Conservation (phyloP, 1,139 yeast genomes). For the Geotrichum aggregatum region DNA sequence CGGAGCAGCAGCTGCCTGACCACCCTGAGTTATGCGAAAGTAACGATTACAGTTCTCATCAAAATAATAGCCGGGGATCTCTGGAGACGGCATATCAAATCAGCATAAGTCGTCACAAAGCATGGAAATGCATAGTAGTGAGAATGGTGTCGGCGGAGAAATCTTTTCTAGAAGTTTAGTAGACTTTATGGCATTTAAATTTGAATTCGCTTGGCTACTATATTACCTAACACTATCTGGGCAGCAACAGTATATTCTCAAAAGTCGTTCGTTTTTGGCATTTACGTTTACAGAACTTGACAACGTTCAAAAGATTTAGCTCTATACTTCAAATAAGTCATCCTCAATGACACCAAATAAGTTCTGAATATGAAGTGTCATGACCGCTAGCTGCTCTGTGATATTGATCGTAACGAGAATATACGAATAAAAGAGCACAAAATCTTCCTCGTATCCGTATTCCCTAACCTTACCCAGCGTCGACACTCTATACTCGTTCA, state of each 20-base stretch:
- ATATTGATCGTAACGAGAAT: slow-evolving; percentile 66
- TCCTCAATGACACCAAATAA: slow-evolving; percentile 62
- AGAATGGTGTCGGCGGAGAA: too few relatives aligned
- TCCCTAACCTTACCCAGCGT: slow-evolving; percentile 5
- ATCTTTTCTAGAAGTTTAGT: too few relatives aligned
- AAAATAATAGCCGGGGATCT: background rate
- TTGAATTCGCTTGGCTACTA: too few relatives aligned
- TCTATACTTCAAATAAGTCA: slow-evolving; percentile 44
- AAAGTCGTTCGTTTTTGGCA: too few relatives aligned
- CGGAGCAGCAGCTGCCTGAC: background rate
- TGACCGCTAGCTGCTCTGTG: slow-evolving; percentile 58
- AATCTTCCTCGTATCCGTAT: slow-evolving; percentile 52
- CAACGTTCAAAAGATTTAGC: too few relatives aligned
- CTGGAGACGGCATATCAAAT: background rate
- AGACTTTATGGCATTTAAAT: too few relatives aligned
- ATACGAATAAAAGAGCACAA: slow-evolving; percentile 70
- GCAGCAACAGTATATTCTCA: too few relatives aligned
- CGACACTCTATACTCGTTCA: slow-evolving; percentile 38
- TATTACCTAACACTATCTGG: too few relatives aligned
- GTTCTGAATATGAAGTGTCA: slow-evolving; percentile 52
- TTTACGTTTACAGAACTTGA: too few relatives aligned
- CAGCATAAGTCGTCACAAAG: too few relatives aligned
- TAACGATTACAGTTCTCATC: background rate
- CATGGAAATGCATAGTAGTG: too few relatives aligned
- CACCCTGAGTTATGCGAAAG: background rate